phyloP scores from a whole-genome alignment of 1,139 yeast genomes.

The Yamadazyma triangularis region DNA sequence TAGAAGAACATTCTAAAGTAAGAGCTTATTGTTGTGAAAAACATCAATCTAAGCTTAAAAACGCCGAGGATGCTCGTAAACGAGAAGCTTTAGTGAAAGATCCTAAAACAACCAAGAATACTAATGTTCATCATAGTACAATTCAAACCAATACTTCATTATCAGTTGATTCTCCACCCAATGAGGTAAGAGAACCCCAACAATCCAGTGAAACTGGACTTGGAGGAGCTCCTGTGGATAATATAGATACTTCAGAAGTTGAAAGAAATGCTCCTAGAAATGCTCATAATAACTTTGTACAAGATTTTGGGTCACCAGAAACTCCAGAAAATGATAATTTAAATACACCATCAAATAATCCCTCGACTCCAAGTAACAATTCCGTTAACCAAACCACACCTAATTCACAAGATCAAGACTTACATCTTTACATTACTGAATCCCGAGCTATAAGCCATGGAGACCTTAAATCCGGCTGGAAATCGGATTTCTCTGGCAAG shows the following conservation, averaged over 20 bases:
- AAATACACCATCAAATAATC: not conserved
- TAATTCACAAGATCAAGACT: conserved; percentile 9
- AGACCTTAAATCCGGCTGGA: conserved; percentile 89
- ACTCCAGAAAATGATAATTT: not conserved
- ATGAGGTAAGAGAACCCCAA: conserved; percentile 9
- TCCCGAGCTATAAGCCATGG: conserved; percentile 70
- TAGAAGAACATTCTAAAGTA: conserved; percentile 76
- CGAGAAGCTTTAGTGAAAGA: conserved; percentile 8
- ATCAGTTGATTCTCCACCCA: conserved; percentile 8
- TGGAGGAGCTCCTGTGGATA: conserved; percentile 11
- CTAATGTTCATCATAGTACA: conserved; percentile 36
- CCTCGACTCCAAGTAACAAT: not conserved
- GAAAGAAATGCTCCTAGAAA: conserved; percentile 21
- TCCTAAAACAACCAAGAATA: conserved; percentile 7
- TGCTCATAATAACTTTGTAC: conserved; percentile 24
- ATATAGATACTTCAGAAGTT: conserved; percentile 11
- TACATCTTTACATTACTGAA: conserved; percentile 61
- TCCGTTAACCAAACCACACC: conserved; percentile 3
- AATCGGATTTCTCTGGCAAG: conserved; percentile 72
- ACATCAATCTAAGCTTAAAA: conserved; percentile 48
- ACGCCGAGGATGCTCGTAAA: conserved; percentile 43
- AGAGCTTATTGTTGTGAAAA: conserved; percentile 52
- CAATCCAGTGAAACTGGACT: conserved; percentile 8
- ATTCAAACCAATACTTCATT: conserved; percentile 28
- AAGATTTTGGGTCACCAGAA: conserved; percentile 20